Evolutionary conservation across 2,329 filamentous ascomycete species (phyloP).

Genomic region (Cordyceps tenuipes): DNA sequence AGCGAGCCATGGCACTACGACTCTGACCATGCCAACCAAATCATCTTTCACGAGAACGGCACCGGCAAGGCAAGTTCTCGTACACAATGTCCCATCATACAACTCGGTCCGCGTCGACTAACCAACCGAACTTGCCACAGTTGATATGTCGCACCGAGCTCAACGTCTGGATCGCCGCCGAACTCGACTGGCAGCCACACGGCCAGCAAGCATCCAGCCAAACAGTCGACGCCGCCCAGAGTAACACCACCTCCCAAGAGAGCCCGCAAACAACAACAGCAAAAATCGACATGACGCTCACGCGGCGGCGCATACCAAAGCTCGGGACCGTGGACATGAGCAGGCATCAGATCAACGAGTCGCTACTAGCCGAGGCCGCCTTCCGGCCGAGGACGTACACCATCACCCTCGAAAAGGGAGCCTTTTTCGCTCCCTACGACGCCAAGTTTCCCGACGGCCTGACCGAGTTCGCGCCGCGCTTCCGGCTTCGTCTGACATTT

Average conservation of each 20-base stretch:
- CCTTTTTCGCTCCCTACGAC: not conserved
- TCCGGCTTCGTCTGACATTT: not conserved
- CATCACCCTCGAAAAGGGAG: not conserved
- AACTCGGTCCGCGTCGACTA: not conserved
- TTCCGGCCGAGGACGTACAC: not conserved
- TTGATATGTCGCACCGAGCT: not conserved
- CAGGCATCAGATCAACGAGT: not conserved
- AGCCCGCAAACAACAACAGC: not conserved
- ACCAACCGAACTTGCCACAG: not conserved
- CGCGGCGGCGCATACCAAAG: not conserved
- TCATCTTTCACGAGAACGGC: not conserved
- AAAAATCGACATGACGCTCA: not conserved
- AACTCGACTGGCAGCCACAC: not conserved
- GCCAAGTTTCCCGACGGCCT: not conserved
- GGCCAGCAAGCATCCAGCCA: not conserved
- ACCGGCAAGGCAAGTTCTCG: not conserved
- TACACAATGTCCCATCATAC: not conserved
- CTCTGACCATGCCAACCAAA: not conserved
- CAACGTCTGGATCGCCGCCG: not conserved
- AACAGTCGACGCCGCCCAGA: not conserved
- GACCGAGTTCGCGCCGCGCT: not conserved
- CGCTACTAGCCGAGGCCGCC: not conserved
- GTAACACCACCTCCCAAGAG: not conserved
- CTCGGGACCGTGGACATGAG: not conserved
- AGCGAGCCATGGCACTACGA: not conserved